Percentiles rank a stretch among this genome's conserved stretches.
Evolutionary conservation across 2,329 filamentous ascomycete species (phyloP).

Genomic region (Dothiorella sarmentorum): DNA sequence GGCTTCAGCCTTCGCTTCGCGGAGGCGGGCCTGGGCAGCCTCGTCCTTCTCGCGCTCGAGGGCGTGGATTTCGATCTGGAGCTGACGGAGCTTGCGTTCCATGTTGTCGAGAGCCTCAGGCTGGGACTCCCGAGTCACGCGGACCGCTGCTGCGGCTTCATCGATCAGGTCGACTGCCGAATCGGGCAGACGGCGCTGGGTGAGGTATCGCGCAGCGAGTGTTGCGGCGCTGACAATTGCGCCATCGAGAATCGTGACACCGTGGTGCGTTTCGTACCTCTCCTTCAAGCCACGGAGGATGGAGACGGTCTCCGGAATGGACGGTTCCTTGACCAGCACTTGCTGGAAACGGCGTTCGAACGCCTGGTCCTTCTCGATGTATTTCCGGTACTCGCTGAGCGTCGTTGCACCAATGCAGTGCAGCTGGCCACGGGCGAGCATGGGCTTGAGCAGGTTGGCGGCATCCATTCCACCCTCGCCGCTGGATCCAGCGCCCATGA

Average conservation of each 20-base stretch:
- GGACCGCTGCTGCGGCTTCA: slow-evolving; percentile 93
- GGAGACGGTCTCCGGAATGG: slow-evolving; percentile 84
- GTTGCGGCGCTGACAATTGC: slow-evolving; percentile 90
- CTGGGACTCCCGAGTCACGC: slow-evolving; percentile 92
- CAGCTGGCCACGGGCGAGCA: slow-evolving; percentile 92
- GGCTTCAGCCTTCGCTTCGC: slow-evolving; percentile 81
- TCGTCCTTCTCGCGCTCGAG: slow-evolving; percentile 92
- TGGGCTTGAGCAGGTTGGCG: slow-evolving; percentile 94
- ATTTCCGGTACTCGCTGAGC: slow-evolving; percentile 92
- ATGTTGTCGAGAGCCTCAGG: slow-evolving; percentile 94
- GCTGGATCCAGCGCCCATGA: slow-evolving; percentile 94
- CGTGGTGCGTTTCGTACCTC: slow-evolving; percentile 96
- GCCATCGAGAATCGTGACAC: slow-evolving; percentile 92
- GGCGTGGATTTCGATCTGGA: slow-evolving; percentile 96
- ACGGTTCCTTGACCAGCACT: slow-evolving; percentile 92
- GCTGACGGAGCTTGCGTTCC: slow-evolving; percentile 82
- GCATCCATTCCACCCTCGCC: slow-evolving; percentile 99
- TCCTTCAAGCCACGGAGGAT: slow-evolving; percentile 98
- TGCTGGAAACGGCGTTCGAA: slow-evolving; percentile 99
- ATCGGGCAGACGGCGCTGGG: slow-evolving; percentile 83
- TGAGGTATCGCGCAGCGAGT: slow-evolving; percentile 89
- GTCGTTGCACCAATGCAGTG: slow-evolving; percentile 98
- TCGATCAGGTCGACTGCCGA: slow-evolving; percentile 96
- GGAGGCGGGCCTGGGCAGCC: slow-evolving; percentile 78
- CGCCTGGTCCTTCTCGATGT: slow-evolving; percentile 97